Conservation (phyloP, 768 basidiomycete species). For the Calocybe cyanea region DNA sequence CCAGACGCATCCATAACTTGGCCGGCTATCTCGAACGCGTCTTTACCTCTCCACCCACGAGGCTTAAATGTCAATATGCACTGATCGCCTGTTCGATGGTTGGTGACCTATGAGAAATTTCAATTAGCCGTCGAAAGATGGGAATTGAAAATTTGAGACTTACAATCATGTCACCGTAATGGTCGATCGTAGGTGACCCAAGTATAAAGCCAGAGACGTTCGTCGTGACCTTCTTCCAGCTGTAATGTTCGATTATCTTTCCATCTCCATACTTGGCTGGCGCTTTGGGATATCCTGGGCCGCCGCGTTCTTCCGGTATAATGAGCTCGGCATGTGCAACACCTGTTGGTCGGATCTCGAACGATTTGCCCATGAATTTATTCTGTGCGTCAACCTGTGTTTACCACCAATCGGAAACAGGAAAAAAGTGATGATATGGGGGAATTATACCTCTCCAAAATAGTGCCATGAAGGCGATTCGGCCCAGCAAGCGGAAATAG, state of each 20-base stretch:
- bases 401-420: not conserved
- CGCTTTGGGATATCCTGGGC: slow-evolving; percentile 57
- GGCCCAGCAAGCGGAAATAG: slow-evolving; percentile 93
- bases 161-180: slow-evolving; percentile 93
- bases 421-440: not conserved
- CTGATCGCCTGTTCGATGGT: slow-evolving; percentile 85
- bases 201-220: slow-evolving; percentile 91
- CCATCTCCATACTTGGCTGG: slow-evolving; percentile 36
- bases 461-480: slow-evolving; percentile 90
- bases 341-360: slow-evolving; percentile 96
- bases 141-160: slow-evolving; percentile 26
- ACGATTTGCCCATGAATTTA: slow-evolving; percentile 94
- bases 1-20: slow-evolving; percentile 67
- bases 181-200: slow-evolving; percentile 83
- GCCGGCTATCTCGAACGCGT: slow-evolving; percentile 91
- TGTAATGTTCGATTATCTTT: slow-evolving; percentile 84
- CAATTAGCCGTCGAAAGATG: not conserved
- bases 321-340: slow-evolving; percentile 84
- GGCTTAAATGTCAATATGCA: slow-evolving; percentile 95
- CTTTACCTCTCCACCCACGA: slow-evolving; percentile 88
- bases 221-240: slow-evolving; percentile 93
- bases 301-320: slow-evolving; percentile 59
- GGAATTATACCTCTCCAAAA: slow-evolving; percentile 66
- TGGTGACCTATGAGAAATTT: slow-evolving; percentile 59
- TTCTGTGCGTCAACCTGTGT: slow-evolving; percentile 90